A percentile compares a stretch with the other conserved stretches of the same genome.
phyloP scores from a whole-genome alignment of 345 rosid species.

The Geranium brycei region DNA sequence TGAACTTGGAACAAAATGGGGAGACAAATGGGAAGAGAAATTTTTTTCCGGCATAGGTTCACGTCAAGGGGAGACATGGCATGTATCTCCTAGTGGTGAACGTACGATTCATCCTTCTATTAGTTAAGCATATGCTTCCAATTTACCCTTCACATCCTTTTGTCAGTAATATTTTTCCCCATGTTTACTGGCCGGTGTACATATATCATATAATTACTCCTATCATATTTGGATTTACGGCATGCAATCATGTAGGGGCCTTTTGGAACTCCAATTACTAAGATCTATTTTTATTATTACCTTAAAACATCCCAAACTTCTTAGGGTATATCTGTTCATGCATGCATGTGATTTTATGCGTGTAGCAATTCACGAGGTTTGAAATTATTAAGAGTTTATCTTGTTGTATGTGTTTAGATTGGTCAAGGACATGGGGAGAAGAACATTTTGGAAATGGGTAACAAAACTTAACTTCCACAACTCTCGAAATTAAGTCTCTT shows the following conservation, averaged over 20 bases:
- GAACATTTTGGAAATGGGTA: slow-evolving; percentile 98
- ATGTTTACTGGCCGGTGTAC: neutral
- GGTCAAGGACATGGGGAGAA: slow-evolving; percentile 99
- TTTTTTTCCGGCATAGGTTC: slow-evolving; percentile 92
- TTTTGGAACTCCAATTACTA: neutral
- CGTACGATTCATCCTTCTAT: slow-evolving; percentile 32
- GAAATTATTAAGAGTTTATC: slow-evolving; percentile 1
- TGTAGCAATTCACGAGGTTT: neutral
- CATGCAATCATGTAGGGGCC: neutral
- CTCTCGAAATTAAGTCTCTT: neutral
- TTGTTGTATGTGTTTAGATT: slow-evolving; percentile 32
- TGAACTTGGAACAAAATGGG: slow-evolving; percentile 96
- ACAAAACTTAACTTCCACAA: slow-evolving; percentile 4
- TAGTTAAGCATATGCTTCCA: neutral
- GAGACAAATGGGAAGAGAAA: slow-evolving; percentile 99
- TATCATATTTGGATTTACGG: neutral
- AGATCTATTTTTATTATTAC: neutral
- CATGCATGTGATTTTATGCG: neutral
- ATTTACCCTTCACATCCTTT: neutral
- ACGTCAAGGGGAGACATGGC: slow-evolving; percentile 99
- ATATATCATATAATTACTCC: too few relatives aligned
- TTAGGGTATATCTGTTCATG: neutral
- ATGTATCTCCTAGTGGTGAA: slow-evolving; percentile 67
- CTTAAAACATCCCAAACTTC: too few relatives aligned
- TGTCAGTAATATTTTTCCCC: neutral